Base-by-base conservation (phyloP, 164 flowering plant species). In the Chloranthus sessilifolius region DNA sequence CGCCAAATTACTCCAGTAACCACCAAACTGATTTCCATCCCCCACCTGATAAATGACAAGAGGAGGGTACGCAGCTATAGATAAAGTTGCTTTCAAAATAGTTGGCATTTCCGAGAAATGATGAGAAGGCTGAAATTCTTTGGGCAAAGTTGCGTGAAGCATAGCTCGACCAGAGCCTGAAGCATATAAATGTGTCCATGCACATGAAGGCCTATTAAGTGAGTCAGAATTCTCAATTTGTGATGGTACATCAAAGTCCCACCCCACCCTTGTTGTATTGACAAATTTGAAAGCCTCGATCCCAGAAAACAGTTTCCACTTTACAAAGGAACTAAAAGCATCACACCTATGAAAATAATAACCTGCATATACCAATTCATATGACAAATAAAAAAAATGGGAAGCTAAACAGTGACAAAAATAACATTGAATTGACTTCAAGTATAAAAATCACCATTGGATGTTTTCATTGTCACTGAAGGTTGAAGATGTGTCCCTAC, bases 21-120 rank as follows among this genome's bases (percentile, higher is more conserved):
- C 98, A 61, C 96, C 98, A 78, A 72, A 85, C 34, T 69, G 67
- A 56, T 74, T 92, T 30, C 98, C 98, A 67, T 88, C 77, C 58
- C 85, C 76, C 22, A 58, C 77, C 69, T 83, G 92, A 25, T 54
- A 59, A 60, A 77, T 66, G 47, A 52, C 35, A 66, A 92, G 88
- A 8, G 98, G 94, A 47, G 40, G 42, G 58, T 73, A 88, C 8
- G 98, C 83, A 26, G 82, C 85, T 60, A 88, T 73, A 37, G 21
- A 55, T 39, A 66, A 64, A 51, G 90, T 74, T 46, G 83, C 86
- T 67, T 79, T 80, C 35, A 88, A 58, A 50, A 56, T 47, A 52
- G 58, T 51, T 17, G 76, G 69, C 36, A 67, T 80, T 59, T 66
- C 62, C 22, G 61, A 56, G 56, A 62, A 57, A 55, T 58, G 55